Percentiles rank a stretch among this genome's conserved stretches.
Evolutionary conservation across 225 moss, liverwort and hornwort species (phyloP).

Genomic region (Sphagnum contortum): DNA sequence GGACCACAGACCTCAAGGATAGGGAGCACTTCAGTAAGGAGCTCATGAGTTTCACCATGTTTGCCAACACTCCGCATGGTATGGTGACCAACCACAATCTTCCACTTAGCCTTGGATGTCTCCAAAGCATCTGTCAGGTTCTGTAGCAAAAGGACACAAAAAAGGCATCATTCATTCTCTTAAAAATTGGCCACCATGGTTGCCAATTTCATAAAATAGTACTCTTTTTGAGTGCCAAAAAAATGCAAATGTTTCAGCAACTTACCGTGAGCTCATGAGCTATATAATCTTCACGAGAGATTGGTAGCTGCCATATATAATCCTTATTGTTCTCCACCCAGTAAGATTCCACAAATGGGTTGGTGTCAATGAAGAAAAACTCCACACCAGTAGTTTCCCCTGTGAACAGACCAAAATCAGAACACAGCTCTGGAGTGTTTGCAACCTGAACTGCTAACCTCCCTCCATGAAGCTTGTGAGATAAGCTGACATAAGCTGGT

Average conservation of each 20-base stretch:
- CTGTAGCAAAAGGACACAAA: conserved; percentile 12
- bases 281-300: conserved; percentile 41
- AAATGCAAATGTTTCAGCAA: neutral
- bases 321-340: conserved; percentile 23
- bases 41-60: conserved; percentile 57
- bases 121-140: conserved; percentile 26
- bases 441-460: too few species aligned
- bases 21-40: conserved; percentile 49
- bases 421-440: neutral
- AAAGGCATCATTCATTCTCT: too few species aligned
- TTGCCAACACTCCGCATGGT: conserved; percentile 58
- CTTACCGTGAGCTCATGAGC: conserved; percentile 41
- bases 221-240: too few species aligned
- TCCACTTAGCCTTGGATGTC: conserved; percentile 52
- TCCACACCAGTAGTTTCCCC: conserved; percentile 33
- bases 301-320: conserved; percentile 54
- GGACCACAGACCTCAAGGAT: conserved; percentile 33
- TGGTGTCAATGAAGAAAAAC: conserved; percentile 68
- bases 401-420: neutral
- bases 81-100: conserved; percentile 70
- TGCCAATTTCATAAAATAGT: too few species aligned
- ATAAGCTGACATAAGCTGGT: too few species aligned
- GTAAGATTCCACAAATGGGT: conserved; percentile 57
- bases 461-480: too few species aligned
- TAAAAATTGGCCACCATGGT: too few species aligned